A percentile compares a stretch with the other conserved stretches of the same genome.
phyloP scores from a whole-genome alignment of 2,329 filamentous ascomycete species.

The Diaporthe eres region DNA sequence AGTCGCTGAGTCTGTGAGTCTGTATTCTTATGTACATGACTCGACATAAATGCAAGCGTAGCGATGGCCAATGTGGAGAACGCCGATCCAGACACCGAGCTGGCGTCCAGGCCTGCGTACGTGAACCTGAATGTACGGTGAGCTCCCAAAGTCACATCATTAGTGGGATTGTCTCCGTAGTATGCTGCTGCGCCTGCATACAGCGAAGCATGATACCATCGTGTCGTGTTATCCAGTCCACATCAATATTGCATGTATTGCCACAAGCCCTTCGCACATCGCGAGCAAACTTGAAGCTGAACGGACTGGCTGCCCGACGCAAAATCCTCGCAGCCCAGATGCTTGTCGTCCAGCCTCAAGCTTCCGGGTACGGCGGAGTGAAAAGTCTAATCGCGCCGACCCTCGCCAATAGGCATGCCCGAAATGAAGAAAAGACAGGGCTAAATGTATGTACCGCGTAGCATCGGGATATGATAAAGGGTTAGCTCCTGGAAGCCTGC shows the following conservation, averaged over 20 bases:
- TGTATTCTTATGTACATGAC: slow-evolving; percentile 20
- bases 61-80: slow-evolving; percentile 23
- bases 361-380: slow-evolving; percentile 1
- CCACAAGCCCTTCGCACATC: not conserved
- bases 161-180: not conserved
- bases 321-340: not conserved
- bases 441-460: not conserved
- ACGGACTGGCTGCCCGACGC: not conserved
- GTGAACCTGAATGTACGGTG: slow-evolving; percentile 15
- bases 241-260: not conserved
- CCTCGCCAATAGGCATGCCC: slow-evolving; percentile 11
- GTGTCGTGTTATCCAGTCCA: not conserved
- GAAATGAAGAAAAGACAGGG: not conserved
- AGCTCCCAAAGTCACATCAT: not conserved
- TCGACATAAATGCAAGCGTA: not conserved
- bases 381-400: slow-evolving; percentile 1
- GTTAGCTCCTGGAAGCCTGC: slow-evolving; percentile 14
- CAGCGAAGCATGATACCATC: not conserved
- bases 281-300: not conserved
- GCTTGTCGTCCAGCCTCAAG: slow-evolving; percentile 2
- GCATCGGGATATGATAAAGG: not conserved
- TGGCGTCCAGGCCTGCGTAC: not conserved
- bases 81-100: slow-evolving; percentile 19
- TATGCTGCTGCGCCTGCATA: not conserved
- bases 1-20: not conserved